Evolutionary conservation across 345 rosid species (phyloP), one percentile per base, ranked within the genome.

Genomic region (Nasturtium officinale): DNA sequence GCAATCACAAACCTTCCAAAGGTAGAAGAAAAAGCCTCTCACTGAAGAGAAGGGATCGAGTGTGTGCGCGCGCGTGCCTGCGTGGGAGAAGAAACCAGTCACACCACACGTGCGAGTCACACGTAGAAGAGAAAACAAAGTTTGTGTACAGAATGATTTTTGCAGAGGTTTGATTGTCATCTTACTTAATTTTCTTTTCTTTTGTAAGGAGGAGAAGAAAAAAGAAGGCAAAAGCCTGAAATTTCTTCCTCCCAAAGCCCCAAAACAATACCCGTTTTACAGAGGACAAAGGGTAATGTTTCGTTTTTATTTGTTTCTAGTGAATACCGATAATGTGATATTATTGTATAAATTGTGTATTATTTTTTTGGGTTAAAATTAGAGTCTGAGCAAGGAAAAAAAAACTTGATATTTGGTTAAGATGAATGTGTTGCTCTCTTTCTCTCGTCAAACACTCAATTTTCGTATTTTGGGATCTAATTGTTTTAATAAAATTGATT

Each of bases 271-370:
- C 74, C 67, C 74, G 61, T 76, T 76, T 68, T 32, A 54, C 43
- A 68, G 79, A 38, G 43, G 37, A 43, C 48, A 32, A 51, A 33
- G 62, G 69, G 64, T 61, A 61, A 9, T 69, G 69, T 69, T 68
- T 61, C 69, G 26, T 30, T 47, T 58, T 67, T 26, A 28, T 38
- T 28, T 43, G 18, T 48, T 13, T 57, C 35, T 66, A 68, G 56
- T 45, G 47, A 53, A 52, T 52, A 75, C 57, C 23, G 50, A 68
- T 61, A 50, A 53, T 76, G 74, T 76, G 70, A 23, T 67, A 61
- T 53, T 61, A 9, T 69, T 76, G 75, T 76, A 68, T 69, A 76
- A 76, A 61, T 68, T 54, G 70, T 69, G 79, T 68, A 76, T 68
- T 52, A 52, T 61, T 69, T 6, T 45, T 7, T 38, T 37, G 5